Evolutionary conservation across 2,329 filamentous ascomycete genomes (phyloP), one percentile per base, ranked within the genome.

Genomic region (Colletotrichum sp.): DNA sequence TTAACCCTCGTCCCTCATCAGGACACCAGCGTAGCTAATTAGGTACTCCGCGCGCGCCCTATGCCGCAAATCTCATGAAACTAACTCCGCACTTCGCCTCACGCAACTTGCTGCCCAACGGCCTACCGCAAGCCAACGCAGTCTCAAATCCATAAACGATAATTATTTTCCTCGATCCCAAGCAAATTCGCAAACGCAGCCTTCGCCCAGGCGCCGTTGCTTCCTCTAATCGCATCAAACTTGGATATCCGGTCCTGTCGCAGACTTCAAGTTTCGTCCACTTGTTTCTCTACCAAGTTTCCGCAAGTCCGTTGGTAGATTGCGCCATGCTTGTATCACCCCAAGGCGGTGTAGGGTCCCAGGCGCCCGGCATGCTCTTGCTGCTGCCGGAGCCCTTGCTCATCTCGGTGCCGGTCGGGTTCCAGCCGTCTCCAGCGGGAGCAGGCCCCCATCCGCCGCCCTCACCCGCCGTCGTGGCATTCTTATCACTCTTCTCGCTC

Each of bases 311-410:
- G 21, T 44, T 4, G 8, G 73, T 76, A 24, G 73, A 76, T 32
- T 77, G 71, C 24, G 77, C 77, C 52, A 75, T 32, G 15, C 67
- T 66, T 9, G 71, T 36, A 28, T 78, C 71, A n/a, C 65, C 75
- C 77, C 77, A 78, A 13, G 69, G 68, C 6, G 13, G 49, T 5
- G 3, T 18, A 12, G 49, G 21, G 15, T 78, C 69, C 76, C 74
- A 78, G 15, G 76, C 71, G 16, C 78, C 78, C 7, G 78, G 78
- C 78, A 78, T 78, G 36, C 44, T 78, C 73, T 71, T 75, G 67
- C 63, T 77, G 65, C 67, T 67, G 59, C 68, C 65, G 32, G 72
- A 77, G 9, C 63, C 49, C 70, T 76, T 76, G 57, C 70, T 72
- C 49, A 65, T 62, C 21, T 75, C 67, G 7, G 71, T 75, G n/a